Evolutionary conservation across 2,329 filamentous ascomycete genomes (phyloP).

Genomic region (Hawksworthiomyces lignivorus): DNA sequence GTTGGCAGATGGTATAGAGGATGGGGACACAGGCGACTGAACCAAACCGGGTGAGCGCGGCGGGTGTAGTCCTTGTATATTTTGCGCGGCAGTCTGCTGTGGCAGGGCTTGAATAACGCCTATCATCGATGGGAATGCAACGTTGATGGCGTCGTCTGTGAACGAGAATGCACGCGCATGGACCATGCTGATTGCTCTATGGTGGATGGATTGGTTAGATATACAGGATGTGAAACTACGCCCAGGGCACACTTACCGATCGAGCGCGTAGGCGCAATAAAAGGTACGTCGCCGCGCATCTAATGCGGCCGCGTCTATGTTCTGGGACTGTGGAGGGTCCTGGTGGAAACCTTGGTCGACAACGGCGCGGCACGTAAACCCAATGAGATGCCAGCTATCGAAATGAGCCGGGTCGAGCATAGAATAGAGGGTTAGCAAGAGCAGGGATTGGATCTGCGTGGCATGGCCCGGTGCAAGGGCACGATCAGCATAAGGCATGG

Average conservation of each 20-base stretch:
- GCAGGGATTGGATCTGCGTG: constrained; percentile 76
- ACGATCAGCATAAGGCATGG: constrained; percentile 69
- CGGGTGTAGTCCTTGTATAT: constrained; percentile 20
- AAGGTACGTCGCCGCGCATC: constrained; percentile 79
- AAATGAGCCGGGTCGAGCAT: constrained; percentile 87
- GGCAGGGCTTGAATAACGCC: constrained; percentile 2
- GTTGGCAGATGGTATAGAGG: constrained; percentile 47
- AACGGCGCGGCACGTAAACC: constrained; percentile 78
- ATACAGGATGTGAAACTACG: constrained; percentile 2
- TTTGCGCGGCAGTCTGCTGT: not conserved
- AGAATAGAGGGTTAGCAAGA: constrained; percentile 82
- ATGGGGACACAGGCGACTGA: constrained; percentile 20
- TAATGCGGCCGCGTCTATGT: constrained; percentile 59
- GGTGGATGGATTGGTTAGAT: not conserved
- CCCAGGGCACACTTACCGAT: constrained; percentile 51
- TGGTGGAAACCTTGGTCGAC: constrained; percentile 90
- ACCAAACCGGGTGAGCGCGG: constrained; percentile 33
- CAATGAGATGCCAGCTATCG: constrained; percentile 89
- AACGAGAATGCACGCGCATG: constrained; percentile 87
- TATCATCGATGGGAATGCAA: constrained; percentile 59
- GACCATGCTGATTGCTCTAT: constrained; percentile 78
- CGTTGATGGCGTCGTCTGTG: constrained; percentile 78
- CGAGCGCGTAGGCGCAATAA: constrained; percentile 83
- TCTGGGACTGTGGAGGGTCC: constrained; percentile 67
- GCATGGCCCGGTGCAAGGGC: constrained; percentile 81